Evolutionary conservation across 257 asterid genomes (phyloP), one percentile per base, ranked within the genome.

Genomic region (Henckelia pumila): DNA sequence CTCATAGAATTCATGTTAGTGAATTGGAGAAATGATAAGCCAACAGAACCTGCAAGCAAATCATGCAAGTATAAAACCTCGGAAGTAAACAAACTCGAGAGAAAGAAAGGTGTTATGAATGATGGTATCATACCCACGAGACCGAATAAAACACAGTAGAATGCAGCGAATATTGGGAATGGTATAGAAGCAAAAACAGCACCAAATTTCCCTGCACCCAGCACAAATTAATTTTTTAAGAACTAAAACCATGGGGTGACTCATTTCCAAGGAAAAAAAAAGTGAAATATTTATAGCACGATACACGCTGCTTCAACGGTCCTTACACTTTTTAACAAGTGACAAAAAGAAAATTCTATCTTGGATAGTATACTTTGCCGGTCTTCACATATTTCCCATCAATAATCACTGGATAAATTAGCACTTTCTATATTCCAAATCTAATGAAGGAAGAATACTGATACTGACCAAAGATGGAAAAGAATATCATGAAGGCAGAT

Each of bases 1-100:
- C 99, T 85, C 99, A 94, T 94, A n/a, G 89, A 88, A 52, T 94
- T 94, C 97, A 94, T 90, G 76, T 94, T 94, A 9, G 99, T 94
- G 85, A 94, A 94, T 59, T 94, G 99, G 53, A 94, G 97, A 79
- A 94, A 94, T 16, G 99, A 94, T 65, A 94, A 66, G 62, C 99
- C 99, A 30, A 94, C 95, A 0, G 99, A 91, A 74, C 99, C 99
- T 94, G 89, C 80, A 77, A 22, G 16, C 13, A 29, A 61, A n/a
- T n/a, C n/a, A n/a, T n/a, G 57, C 24, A 49, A 71, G 58, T 40
- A 66, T 30, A 35, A 58, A 4, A 5, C 67, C 53, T 71, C 20
- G 13, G 16, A 14, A 29, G 25, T 8, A 59, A 25, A 64, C 58
- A 19, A 29, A 14, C 19, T 11, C 19, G 33, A 67, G 69, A 25